These are phyloP conservation scores for Colletotrichum sidae DNA, from an alignment of 2,329 filamentous ascomycete genomes.

Conservation along the genomic window DNA sequence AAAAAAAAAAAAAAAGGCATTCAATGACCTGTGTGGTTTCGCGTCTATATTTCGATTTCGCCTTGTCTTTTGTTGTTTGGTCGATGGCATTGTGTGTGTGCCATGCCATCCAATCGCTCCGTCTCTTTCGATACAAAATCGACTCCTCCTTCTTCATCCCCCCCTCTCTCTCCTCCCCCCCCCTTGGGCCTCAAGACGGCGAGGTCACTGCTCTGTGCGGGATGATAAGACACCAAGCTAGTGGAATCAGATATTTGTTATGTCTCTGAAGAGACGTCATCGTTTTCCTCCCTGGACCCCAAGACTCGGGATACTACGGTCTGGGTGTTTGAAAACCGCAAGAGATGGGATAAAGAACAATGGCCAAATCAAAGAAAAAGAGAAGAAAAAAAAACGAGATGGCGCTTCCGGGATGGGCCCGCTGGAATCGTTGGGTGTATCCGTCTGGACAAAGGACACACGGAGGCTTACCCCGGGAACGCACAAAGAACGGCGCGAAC, in stretches of 20 bases:
- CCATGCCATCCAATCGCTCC: too few relatives aligned
- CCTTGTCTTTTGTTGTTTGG: neutral
- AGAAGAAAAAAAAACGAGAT: neutral
- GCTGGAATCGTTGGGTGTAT: neutral
- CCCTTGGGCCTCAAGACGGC: slow-evolving; percentile 16
- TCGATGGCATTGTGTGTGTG: too few relatives aligned
- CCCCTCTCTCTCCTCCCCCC: too few relatives aligned
- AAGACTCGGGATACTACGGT: too few relatives aligned
- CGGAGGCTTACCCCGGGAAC: neutral
- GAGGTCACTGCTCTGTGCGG: slow-evolving; percentile 3
- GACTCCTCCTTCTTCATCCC: slow-evolving; percentile 2
- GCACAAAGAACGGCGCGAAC: neutral
- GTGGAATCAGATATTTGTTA: neutral
- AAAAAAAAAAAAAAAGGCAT: too few relatives aligned
- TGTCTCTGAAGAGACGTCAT: neutral
- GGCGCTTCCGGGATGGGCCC: neutral
- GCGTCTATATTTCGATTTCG: too few relatives aligned
- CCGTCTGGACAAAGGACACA: neutral
- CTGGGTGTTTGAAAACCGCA: neutral
- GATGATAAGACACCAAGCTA: slow-evolving; percentile 8
- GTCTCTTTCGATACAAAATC: too few relatives aligned
- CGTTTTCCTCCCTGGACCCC: too few relatives aligned
- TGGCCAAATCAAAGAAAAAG: neutral
- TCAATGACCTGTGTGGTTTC: too few relatives aligned
- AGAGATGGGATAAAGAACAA: neutral